These are phyloP conservation scores for Melanomma pulvis-pyrius DNA, from an alignment of 495 filamentous ascomycete species.

Conservation along the genomic window DNA sequence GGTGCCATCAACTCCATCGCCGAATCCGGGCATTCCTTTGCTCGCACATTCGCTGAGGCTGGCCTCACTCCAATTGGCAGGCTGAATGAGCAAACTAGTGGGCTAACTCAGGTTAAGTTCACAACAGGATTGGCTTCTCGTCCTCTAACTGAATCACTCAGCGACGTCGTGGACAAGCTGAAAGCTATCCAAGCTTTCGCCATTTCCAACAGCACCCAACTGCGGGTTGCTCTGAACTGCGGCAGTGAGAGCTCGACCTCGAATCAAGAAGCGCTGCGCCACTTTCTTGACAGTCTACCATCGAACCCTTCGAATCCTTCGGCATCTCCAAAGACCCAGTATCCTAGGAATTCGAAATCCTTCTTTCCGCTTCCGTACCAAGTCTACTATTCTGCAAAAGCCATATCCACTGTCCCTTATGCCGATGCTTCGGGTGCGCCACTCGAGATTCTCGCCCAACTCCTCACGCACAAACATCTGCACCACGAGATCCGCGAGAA, in stretches of 20 bases:
- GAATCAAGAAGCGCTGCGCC: slow-evolving; percentile 74
- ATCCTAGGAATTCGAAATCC: slow-evolving; percentile 59
- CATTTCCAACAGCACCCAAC: slow-evolving; percentile 57
- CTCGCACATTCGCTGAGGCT: slow-evolving; percentile 79
- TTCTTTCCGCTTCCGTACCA: slow-evolving; percentile 97
- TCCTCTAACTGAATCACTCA: slow-evolving; percentile 60
- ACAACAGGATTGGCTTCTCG: slow-evolving; percentile 67
- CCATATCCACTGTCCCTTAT: slow-evolving; percentile 84
- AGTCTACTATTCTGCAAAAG: slow-evolving; percentile 86
- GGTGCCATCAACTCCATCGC: slow-evolving; percentile 92
- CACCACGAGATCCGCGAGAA: slow-evolving; percentile 99
- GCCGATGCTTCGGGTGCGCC: slow-evolving; percentile 71
- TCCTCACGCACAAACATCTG: slow-evolving; percentile 95
- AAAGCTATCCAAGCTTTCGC: slow-evolving; percentile 83
- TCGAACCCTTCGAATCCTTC: slow-evolving; percentile 46
- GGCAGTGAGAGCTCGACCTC: slow-evolving; percentile 65
- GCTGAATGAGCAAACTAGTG: slow-evolving; percentile 77
- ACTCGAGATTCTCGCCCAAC: slow-evolving; percentile 84
- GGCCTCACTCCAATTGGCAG: slow-evolving; percentile 70
- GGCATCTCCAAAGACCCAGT: slow-evolving; percentile 47
- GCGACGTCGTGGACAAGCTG: slow-evolving; percentile 79
- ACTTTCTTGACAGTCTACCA: slow-evolving; percentile 65
- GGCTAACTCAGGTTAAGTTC: slow-evolving; percentile 86
- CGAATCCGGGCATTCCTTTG: slow-evolving; percentile 81
- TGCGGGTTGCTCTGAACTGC: slow-evolving; percentile 88